Base-by-base conservation (phyloP, 164 flowering plant genomes). In the Kingdonia uniflora region DNA sequence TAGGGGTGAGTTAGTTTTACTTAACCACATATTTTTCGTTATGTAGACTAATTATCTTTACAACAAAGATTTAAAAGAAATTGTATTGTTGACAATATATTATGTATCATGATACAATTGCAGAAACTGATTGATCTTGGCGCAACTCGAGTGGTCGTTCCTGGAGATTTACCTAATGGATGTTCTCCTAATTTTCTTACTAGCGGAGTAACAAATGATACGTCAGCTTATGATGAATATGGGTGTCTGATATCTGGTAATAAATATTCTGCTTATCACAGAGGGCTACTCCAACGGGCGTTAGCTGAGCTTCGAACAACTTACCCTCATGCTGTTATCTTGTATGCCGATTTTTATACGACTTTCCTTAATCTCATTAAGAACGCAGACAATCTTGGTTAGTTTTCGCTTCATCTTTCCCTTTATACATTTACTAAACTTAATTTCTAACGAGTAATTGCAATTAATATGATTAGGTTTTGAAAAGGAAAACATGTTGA, bases 121-220 rank as follows among this genome's bases (percentile, higher is more conserved):
- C 44, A 52, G 42, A 21, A 20, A 19, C 11, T 57, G 33, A 57
- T 57, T 15, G 16, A 57, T 33, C 25, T 26, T 12, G 52, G 52
- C 6, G 60, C 60, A 10, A 16, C 13, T 21, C 49, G 49, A 11
- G 6, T 57, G 19, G 13, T 57, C 2, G 44, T 57, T 5, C 52
- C 60, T 6, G 60, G 60, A 14, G n/a, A 22, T 49, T 24, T 24
- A 2, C 19, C 52, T 20, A 12, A 2, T 7, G 37, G 52, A 24
- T 49, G 52, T 49, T 25, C 21, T 14, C 33, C 52, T 14, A 2
- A 11, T 22, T 19, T 20, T 24, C 29, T 49, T 49, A 24, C 33
- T 12, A 14, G 5, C 33, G 12, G 11, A 6, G 5, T 4, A 14
- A 11, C n/a, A 13, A 49, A 22, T n/a, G 14, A 12, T 15, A 7